Conservation (phyloP, 345 rosid genomes). For the Gynandropsis gynandra region DNA sequence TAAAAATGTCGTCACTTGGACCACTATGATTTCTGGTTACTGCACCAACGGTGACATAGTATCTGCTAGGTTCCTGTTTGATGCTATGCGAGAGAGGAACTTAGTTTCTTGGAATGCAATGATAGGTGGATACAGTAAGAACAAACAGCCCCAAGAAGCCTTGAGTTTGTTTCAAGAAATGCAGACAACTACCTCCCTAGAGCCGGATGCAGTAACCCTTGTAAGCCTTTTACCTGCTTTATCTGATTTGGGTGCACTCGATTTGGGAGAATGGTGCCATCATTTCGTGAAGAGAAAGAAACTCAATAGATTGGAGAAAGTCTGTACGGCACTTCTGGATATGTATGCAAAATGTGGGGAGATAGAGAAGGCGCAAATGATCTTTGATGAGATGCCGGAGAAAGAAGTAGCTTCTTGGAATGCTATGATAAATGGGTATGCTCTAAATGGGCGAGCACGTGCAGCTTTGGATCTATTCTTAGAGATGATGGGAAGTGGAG, state of each 20-base stretch:
- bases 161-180: slow-evolving; percentile 51
- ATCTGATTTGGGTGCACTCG: slow-evolving; percentile 63
- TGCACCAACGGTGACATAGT: slow-evolving; percentile 40
- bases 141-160: slow-evolving; percentile 62
- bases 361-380: slow-evolving; percentile 36
- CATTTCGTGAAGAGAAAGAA: slow-evolving; percentile 41
- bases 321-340: slow-evolving; percentile 61
- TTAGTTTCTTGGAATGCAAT: slow-evolving; percentile 69
- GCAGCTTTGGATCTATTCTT: slow-evolving; percentile 46
- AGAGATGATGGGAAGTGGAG: slow-evolving; percentile 42
- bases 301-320: slow-evolving; percentile 42
- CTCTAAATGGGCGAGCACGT: slow-evolving; percentile 56
- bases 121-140: slow-evolving; percentile 66
- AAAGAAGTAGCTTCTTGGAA: slow-evolving; percentile 65
- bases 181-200: slow-evolving; percentile 41
- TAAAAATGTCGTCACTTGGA: slow-evolving; percentile 68
- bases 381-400: slow-evolving; percentile 39
- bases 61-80: slow-evolving; percentile 51
- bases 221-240: slow-evolving; percentile 68
- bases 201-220: slow-evolving; percentile 63
- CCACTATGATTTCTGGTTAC: slow-evolving; percentile 65
- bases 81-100: slow-evolving; percentile 65
- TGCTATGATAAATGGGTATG: slow-evolving; percentile 63
- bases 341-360: slow-evolving; percentile 86
- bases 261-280: slow-evolving; percentile 63